Evolutionary conservation across 2,329 filamentous ascomycete species (phyloP).

Genomic region (Diaporthe ilicicola): DNA sequence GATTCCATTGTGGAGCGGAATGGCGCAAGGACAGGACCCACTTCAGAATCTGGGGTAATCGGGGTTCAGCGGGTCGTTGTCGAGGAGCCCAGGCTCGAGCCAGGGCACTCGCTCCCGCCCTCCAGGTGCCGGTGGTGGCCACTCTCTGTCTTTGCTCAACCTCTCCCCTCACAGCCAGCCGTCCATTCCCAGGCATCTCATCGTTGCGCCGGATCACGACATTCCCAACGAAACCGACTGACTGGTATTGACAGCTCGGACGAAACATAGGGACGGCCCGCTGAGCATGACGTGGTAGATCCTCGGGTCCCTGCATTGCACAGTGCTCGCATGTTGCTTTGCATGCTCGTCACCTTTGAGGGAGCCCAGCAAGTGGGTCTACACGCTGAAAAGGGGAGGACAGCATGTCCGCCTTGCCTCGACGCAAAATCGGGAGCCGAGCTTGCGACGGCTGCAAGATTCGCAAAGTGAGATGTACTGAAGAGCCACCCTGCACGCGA

Average conservation of each 20-base stretch:
- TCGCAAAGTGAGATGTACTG: conserved; percentile 60
- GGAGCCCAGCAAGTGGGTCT: conserved; percentile 9
- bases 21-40: conserved; percentile 27
- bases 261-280: conserved; percentile 16
- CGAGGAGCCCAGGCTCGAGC: not conserved
- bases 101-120: not conserved
- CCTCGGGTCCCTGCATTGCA: conserved; percentile 12
- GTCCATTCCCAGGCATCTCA: conserved; percentile 11
- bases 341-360: not conserved
- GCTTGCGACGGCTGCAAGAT: conserved; percentile 63
- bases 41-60: conserved; percentile 29
- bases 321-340: not conserved
- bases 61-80: not conserved
- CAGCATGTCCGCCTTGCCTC: conserved; percentile 25
- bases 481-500: conserved; percentile 54
- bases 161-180: not conserved
- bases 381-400: not conserved
- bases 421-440: conserved; percentile 47
- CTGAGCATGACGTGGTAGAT: conserved; percentile 9
- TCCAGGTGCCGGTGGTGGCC: not conserved
- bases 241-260: not conserved
- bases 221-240: conserved; percentile 9
- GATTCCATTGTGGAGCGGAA: conserved; percentile 27
- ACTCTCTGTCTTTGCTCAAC: not conserved
- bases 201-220: conserved; percentile 16